Evolutionary conservation across 169 alveolate genomes (phyloP).

Genomic region (Theileria parva): DNA sequence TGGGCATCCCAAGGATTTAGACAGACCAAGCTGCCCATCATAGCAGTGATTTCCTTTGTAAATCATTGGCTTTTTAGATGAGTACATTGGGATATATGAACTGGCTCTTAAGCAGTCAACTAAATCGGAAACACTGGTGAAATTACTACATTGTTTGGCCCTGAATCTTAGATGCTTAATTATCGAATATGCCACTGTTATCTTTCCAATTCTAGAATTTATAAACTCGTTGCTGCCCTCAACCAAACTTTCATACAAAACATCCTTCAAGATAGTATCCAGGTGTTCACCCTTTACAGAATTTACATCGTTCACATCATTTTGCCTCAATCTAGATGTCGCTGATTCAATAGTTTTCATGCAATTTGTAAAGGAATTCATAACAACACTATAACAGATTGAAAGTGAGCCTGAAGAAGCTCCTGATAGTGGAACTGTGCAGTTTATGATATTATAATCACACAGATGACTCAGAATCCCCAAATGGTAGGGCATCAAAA

Average conservation of each 20-base stretch:
- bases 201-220: constrained; percentile 65
- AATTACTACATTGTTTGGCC: constrained; percentile 41
- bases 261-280: constrained; percentile 41
- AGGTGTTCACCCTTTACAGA: constrained; percentile 25
- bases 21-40: constrained; percentile 70
- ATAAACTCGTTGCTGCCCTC: constrained; percentile 55
- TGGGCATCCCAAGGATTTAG: constrained; percentile 50
- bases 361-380: constrained; percentile 39
- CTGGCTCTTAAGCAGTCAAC: constrained; percentile 68
- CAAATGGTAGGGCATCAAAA: constrained; percentile 71
- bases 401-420: constrained; percentile 74
- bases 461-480: constrained; percentile 67
- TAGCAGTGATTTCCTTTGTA: constrained; percentile 67
- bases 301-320: neutral
- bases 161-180: constrained; percentile 43
- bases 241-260: constrained; percentile 26
- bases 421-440: constrained; percentile 71
- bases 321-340: neutral
- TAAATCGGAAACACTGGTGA: constrained; percentile 60
- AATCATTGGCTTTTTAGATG: constrained; percentile 53
- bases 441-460: constrained; percentile 66
- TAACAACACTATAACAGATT: constrained; percentile 52
- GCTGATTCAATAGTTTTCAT: constrained; percentile 49
- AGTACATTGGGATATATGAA: constrained; percentile 71
- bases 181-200: constrained; percentile 42